These are phyloP conservation scores for Paspalum vaginatum DNA, from an alignment of 176 grass and related monocot genomes.

Conservation along the genomic window DNA sequence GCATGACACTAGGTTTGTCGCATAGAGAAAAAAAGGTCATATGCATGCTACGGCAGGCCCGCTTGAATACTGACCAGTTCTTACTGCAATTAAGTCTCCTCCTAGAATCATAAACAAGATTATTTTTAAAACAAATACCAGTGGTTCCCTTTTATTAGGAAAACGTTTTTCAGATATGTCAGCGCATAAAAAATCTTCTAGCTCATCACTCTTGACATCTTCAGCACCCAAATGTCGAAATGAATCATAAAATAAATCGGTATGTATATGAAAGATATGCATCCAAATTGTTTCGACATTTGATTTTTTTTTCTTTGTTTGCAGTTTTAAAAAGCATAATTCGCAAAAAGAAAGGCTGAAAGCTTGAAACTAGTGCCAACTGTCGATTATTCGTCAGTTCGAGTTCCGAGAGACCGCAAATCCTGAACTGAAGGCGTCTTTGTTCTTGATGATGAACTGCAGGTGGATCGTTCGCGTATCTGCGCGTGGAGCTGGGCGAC, in stretches of 20 bases:
- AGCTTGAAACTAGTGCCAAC: too few relatives aligned
- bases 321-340: not conserved
- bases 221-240: too few relatives aligned
- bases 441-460: not conserved
- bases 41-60: not conserved
- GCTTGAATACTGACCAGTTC: not conserved
- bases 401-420: not conserved
- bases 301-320: not conserved
- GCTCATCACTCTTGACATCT: too few relatives aligned
- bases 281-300: too few relatives aligned
- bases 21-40: not conserved
- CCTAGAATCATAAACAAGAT: not conserved
- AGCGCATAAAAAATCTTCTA: too few relatives aligned
- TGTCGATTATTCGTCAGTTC: too few relatives aligned
- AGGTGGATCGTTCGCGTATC: slow-evolving; percentile 90
- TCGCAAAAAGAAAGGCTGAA: too few relatives aligned
- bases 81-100: not conserved
- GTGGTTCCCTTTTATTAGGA: not conserved
- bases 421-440: not conserved
- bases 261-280: too few relatives aligned
- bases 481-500: slow-evolving; percentile 89
- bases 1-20: not conserved
- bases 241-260: too few relatives aligned
- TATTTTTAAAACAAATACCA: not conserved
- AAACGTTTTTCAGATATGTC: not conserved